Evolutionary conservation across 2,329 filamentous ascomycete species (phyloP).

Genomic region (Cladosporium sp.): DNA sequence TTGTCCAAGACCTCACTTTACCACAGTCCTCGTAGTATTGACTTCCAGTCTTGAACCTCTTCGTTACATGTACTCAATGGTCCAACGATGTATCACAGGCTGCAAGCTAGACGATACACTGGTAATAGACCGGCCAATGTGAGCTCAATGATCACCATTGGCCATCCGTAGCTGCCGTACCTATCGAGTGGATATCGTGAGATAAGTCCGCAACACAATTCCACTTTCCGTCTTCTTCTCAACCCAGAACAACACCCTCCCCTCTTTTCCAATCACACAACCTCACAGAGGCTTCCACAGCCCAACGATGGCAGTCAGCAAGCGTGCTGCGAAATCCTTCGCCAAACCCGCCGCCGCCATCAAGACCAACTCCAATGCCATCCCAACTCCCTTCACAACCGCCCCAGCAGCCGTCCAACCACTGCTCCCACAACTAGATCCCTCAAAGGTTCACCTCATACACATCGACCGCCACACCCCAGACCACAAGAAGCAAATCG

Average conservation of each 20-base stretch:
- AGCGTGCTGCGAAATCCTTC: constrained; percentile 9
- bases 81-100: not conserved
- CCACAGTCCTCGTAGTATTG: not conserved
- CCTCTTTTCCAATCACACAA: not conserved
- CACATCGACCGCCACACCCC: constrained; percentile 74
- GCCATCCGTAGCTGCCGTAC: not conserved
- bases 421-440: constrained; percentile 67
- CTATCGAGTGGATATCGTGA: not conserved
- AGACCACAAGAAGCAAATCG: constrained; percentile 74
- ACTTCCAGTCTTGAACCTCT: not conserved
- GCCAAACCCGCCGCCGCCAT: constrained; percentile 14
- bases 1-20: not conserved
- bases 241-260: not conserved
- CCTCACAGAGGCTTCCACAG: not conserved
- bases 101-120: not conserved
- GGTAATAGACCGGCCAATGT: not conserved
- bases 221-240: not conserved
- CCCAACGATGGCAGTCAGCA: not conserved
- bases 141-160: not conserved
- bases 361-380: constrained; percentile 19
- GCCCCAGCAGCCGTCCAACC: constrained; percentile 63
- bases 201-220: not conserved
- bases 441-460: constrained; percentile 74
- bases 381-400: constrained; percentile 62
- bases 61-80: not conserved